phyloP scores from a whole-genome alignment of 2,329 filamentous ascomycete species.

The Fusarium nisikadoi region DNA sequence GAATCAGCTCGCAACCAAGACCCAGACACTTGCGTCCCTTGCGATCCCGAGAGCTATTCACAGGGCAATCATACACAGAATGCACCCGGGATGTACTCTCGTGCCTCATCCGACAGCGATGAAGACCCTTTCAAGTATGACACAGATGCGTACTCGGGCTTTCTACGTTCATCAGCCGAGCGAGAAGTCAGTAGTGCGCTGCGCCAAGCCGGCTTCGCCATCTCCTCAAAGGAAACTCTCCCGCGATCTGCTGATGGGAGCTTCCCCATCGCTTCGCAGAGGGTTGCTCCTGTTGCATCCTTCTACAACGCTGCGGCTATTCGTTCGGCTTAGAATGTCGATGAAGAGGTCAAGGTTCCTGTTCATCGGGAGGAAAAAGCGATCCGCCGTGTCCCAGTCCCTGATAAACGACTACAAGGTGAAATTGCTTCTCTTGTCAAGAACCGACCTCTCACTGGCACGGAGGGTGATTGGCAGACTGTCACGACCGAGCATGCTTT shows the following conservation, averaged over 20 bases:
- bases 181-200: conserved; percentile 57
- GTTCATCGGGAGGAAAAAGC: conserved; percentile 38
- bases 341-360: conserved; percentile 52
- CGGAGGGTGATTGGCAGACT: conserved; percentile 51
- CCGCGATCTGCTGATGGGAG: conserved; percentile 5
- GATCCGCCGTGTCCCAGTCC: background rate
- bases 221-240: conserved; percentile 20
- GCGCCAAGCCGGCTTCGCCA: conserved; percentile 43
- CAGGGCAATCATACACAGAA: conserved; percentile 9
- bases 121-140: conserved; percentile 61
- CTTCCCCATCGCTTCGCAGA: conserved; percentile 3
- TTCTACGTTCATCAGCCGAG: conserved; percentile 53
- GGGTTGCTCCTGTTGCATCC: conserved; percentile 29
- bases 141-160: conserved; percentile 50
- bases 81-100: conserved; percentile 35
- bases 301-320: conserved; percentile 53
- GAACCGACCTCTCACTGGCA: conserved; percentile 26
- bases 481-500: conserved; percentile 47
- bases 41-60: background rate
- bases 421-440: conserved; percentile 35
- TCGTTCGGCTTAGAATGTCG: conserved; percentile 54
- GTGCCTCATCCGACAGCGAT: conserved; percentile 49
- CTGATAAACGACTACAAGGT: conserved; percentile 19
- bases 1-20: conserved; percentile 6
- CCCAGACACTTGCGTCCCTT: background rate